These are phyloP conservation scores for Pythium scleroteichum DNA, from an alignment of 352 stramenopile species.

Conservation along the genomic window DNA sequence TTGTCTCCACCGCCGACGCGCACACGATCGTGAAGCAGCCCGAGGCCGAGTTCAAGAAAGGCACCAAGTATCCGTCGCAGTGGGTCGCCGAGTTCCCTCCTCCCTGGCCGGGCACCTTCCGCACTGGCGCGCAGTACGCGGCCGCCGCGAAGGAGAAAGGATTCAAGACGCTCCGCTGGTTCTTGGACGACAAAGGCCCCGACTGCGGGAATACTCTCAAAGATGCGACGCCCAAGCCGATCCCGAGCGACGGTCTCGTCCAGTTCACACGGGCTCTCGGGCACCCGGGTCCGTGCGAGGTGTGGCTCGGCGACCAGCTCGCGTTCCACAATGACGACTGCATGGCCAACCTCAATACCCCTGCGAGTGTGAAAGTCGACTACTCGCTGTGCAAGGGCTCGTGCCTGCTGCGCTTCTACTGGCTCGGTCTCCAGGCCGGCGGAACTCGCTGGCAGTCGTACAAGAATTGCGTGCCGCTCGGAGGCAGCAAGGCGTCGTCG, in stretches of 20 bases:
- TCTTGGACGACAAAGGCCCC: slow-evolving; percentile 17
- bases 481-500: not conserved
- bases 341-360: not conserved
- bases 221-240: slow-evolving; percentile 9
- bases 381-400: slow-evolving; percentile 17
- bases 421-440: slow-evolving; percentile 23
- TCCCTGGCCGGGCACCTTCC: slow-evolving; percentile 19
- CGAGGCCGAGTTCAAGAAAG: slow-evolving; percentile 15
- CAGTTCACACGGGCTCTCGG: not conserved
- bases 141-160: slow-evolving; percentile 3
- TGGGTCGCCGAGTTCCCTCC: slow-evolving; percentile 20
- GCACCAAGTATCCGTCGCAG: slow-evolving; percentile 14
- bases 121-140: slow-evolving; percentile 22
- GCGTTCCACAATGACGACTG: slow-evolving; percentile 24
- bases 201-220: slow-evolving; percentile 15
- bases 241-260: slow-evolving; percentile 17
- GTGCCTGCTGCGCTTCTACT: slow-evolving; percentile 23
- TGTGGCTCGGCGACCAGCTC: slow-evolving; percentile 19
- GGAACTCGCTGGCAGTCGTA: not conserved
- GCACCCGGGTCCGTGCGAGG: slow-evolving; percentile 11
- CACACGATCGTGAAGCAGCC: slow-evolving; percentile 17
- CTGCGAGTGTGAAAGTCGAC: slow-evolving; percentile 6
- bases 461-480: slow-evolving; percentile 4
- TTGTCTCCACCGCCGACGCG: not conserved
- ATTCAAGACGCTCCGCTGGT: slow-evolving; percentile 14